Percentiles rank a stretch among this genome's conserved stretches.
Conservation (phyloP, 768 basidiomycete genomes). For the Xerocomellus dryophilus region DNA sequence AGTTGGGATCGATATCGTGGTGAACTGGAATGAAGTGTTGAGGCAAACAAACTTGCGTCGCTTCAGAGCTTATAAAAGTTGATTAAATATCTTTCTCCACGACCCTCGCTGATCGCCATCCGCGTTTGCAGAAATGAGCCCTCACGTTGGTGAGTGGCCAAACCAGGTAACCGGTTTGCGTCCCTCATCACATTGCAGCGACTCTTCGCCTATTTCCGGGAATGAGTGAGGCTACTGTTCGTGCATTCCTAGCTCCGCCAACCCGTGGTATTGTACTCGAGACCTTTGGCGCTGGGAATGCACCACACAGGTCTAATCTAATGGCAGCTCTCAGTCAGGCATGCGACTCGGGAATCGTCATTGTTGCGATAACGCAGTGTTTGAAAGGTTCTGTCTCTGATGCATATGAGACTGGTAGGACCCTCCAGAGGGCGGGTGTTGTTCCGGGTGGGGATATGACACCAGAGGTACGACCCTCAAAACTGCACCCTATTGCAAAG, state of each 20-base stretch:
- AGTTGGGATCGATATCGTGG: constrained; percentile 89
- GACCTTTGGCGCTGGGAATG: constrained; percentile 92
- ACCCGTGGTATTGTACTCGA: constrained; percentile 83
- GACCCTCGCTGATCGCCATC: constrained; percentile 11
- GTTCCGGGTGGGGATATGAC: constrained; percentile 92
- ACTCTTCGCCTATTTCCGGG: constrained; percentile 86
- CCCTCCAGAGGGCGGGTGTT: constrained; percentile 68
- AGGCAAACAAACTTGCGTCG: constrained; percentile 75
- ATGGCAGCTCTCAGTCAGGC: constrained; percentile 76
- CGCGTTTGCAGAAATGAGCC: constrained; percentile 60
- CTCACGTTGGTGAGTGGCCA: constrained; percentile 66
- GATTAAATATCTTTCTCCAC: not conserved
- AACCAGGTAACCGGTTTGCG: not conserved
- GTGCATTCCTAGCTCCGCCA: constrained; percentile 71
- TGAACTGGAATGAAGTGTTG: constrained; percentile 87
- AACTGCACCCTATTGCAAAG: not conserved
- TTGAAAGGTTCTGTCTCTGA: constrained; percentile 81
- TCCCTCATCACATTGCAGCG: constrained; percentile 43
- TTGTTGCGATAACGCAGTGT: constrained; percentile 93
- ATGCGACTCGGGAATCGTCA: constrained; percentile 76
- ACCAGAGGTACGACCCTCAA: constrained; percentile 64
- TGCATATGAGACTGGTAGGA: constrained; percentile 77
- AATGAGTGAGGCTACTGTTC: constrained; percentile 70
- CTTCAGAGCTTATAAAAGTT: constrained; percentile 81
- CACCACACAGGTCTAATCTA: constrained; percentile 77